These are phyloP conservation scores for Lichtheimia hyalospora DNA, from an alignment of 371 early-diverging fungal genomes.

Conservation along the genomic window DNA sequence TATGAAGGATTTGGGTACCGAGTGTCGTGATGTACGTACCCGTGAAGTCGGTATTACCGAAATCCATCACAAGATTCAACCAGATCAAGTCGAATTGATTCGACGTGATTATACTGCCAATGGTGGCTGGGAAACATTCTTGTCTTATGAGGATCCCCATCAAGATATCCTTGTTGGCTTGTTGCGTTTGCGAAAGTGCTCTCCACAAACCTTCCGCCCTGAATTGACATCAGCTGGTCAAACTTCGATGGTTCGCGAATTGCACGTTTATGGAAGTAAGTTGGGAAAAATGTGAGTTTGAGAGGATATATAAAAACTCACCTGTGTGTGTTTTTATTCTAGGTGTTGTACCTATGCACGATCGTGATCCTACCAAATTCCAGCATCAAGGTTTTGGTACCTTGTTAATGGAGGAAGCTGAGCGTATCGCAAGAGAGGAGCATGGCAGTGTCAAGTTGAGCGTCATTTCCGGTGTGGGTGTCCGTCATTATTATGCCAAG, in stretches of 20 bases:
- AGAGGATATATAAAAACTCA: no score
- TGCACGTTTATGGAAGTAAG: slow-evolving; percentile 98
- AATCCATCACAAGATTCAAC: slow-evolving; percentile 94
- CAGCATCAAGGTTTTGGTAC: slow-evolving; percentile 99
- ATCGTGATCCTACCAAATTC: slow-evolving; percentile 96
- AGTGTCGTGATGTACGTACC: slow-evolving; percentile 99
- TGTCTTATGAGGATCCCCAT: slow-evolving; percentile 98
- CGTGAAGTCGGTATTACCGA: slow-evolving; percentile 99
- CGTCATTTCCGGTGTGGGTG: slow-evolving; percentile 99
- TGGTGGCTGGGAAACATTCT: slow-evolving; percentile 99
- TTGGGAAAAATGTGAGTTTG: no score
- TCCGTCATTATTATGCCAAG: slow-evolving; percentile 98
- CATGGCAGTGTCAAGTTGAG: slow-evolving; percentile 96
- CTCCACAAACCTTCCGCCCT: slow-evolving; percentile 88
- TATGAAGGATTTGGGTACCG: slow-evolving; percentile 97
- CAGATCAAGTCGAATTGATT: slow-evolving; percentile 96
- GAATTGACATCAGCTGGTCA: slow-evolving; percentile 84
- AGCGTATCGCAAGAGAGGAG: slow-evolving; percentile 98
- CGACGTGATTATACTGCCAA: slow-evolving; percentile 99
- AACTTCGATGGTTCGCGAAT: slow-evolving; percentile 96
- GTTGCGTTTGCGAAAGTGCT: slow-evolving; percentile 95
- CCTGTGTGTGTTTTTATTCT: no score
- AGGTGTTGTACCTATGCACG: slow-evolving; percentile 93
- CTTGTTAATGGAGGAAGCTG: slow-evolving; percentile 99
- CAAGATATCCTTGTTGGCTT: slow-evolving; percentile 99